These are phyloP conservation scores for Trichothecium roseum DNA, from an alignment of 2,329 filamentous ascomycete genomes.

Conservation along the genomic window DNA sequence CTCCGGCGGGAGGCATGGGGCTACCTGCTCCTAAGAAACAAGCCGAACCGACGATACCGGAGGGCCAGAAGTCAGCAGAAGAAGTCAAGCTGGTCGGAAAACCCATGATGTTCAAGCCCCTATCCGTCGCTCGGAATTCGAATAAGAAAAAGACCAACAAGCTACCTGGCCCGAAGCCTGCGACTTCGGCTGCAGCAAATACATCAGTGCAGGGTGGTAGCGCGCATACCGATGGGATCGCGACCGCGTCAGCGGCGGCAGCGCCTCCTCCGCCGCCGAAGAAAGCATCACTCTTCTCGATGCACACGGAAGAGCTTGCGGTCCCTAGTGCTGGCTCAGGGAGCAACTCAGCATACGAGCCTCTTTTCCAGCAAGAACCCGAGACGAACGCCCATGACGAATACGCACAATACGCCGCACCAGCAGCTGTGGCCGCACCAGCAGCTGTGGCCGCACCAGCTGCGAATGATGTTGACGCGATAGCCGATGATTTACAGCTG, in stretches of 20 bases:
- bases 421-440: neutral
- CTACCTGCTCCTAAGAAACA: constrained; percentile 31
- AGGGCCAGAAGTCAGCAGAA: constrained; percentile 46
- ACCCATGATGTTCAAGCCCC: constrained; percentile 76
- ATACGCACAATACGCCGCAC: constrained; percentile 20
- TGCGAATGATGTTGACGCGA: neutral
- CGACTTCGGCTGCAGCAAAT: constrained; percentile 7
- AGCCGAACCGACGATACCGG: constrained; percentile 38
- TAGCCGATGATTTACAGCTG: constrained; percentile 58
- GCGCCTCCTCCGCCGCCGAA: constrained; percentile 26
- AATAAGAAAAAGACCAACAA: constrained; percentile 51
- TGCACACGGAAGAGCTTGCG: constrained; percentile 32
- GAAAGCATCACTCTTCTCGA: constrained; percentile 60
- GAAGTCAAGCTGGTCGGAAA: constrained; percentile 65
- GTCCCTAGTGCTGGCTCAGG: constrained; percentile 7
- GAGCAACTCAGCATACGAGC: constrained; percentile 32
- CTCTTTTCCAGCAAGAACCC: constrained; percentile 32
- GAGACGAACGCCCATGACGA: constrained; percentile 10
- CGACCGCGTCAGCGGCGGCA: constrained; percentile 1
- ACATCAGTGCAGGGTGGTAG: neutral
- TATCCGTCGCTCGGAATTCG: constrained; percentile 71
- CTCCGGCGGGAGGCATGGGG: constrained; percentile 13
- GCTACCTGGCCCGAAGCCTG: constrained; percentile 4
- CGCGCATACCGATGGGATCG: no score
- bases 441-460: constrained; percentile 1